Conservation (phyloP, 139 green algal genomes). For the Spirogloea muscicola region DNA sequence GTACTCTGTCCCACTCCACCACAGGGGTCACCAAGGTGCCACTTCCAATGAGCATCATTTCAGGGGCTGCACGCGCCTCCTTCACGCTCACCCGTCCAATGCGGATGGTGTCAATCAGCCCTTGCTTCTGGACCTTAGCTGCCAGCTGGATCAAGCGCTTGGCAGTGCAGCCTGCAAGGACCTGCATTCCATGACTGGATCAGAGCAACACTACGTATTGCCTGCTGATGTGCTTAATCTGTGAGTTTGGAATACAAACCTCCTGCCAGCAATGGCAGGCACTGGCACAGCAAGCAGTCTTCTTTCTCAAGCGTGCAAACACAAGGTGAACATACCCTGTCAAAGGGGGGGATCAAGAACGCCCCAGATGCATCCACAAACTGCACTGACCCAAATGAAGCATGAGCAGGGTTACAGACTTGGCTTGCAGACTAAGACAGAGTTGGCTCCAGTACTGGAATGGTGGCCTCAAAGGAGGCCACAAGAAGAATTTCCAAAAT, state of each 20-base stretch:
- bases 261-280: too few relatives aligned
- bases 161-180: constrained; percentile 33
- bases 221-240: too few relatives aligned
- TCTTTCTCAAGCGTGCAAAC: too few relatives aligned
- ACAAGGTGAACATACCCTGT: constrained; percentile 29
- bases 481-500: too few relatives aligned
- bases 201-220: too few relatives aligned
- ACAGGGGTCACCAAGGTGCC: constrained; percentile 39
- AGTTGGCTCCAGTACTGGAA: too few relatives aligned
- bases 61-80: constrained; percentile 35
- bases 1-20: constrained; percentile 33
- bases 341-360: constrained; percentile 29
- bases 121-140: not conserved
- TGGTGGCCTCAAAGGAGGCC: too few relatives aligned
- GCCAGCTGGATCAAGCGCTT: constrained; percentile 28
- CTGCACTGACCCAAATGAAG: too few relatives aligned
- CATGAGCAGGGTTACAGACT: too few relatives aligned
- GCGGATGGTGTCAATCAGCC: not conserved
- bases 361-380: constrained; percentile 25
- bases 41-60: constrained; percentile 53
- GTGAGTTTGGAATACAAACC: too few relatives aligned
- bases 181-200: constrained; percentile 11
- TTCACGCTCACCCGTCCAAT: constrained; percentile 7
- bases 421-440: too few relatives aligned
- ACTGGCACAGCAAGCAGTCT: too few relatives aligned